Conservation (phyloP, 148 eudicot species). For the Arbutus unedo region DNA sequence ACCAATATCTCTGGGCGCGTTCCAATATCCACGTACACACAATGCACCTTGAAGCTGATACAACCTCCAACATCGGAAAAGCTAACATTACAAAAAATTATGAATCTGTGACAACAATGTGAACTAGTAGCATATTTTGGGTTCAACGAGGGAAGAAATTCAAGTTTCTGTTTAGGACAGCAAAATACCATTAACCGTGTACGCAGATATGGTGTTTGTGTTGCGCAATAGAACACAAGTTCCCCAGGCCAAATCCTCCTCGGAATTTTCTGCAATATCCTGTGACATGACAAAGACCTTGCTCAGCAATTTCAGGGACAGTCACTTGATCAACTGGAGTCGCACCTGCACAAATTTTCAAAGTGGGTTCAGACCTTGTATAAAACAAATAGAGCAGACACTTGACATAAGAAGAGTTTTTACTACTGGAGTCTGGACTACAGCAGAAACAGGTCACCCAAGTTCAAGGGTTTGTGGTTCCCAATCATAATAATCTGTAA, state of each 20-base stretch:
- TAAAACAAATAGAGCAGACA: background rate
- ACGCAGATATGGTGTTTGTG: conserved; percentile 77
- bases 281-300: conserved; percentile 69
- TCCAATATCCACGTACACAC: conserved; percentile 97
- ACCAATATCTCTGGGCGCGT: conserved; percentile 44
- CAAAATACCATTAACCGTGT: conserved; percentile 14
- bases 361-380: background rate
- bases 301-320: conserved; percentile 63
- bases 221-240: conserved; percentile 76
- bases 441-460: background rate
- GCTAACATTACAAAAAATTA: conserved; percentile 2
- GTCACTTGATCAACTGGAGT: conserved; percentile 39
- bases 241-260: conserved; percentile 94
- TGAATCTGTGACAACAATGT: background rate
- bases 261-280: conserved; percentile 46
- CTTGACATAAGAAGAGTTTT: background rate
- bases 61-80: conserved; percentile 48
- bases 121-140: background rate
- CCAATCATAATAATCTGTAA: background rate
- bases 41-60: conserved; percentile 55
- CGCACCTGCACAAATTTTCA: conserved; percentile 49
- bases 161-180: background rate
- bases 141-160: background rate
- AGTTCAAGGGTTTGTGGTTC: background rate
- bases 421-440: background rate